Conservation (phyloP, 164 flowering plant genomes). For the Magnolia officinalis region DNA sequence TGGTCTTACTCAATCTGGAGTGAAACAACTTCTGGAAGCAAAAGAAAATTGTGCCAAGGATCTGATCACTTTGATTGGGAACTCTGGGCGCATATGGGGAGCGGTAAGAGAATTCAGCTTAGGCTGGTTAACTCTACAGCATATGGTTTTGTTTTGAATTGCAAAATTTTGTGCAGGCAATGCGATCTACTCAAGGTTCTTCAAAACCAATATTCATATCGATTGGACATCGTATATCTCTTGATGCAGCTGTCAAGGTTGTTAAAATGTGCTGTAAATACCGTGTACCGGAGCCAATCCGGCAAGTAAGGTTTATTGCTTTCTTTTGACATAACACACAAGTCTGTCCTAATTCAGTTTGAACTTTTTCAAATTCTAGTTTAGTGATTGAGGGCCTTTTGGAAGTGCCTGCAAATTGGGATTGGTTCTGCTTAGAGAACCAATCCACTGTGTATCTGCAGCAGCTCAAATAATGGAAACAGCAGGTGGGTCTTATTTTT, state of each 20-base stretch:
- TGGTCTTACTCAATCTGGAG: slow-evolving; percentile 61
- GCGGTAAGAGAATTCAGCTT: slow-evolving; percentile 44
- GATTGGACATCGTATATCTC: slow-evolving; percentile 72
- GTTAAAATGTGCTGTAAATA: slow-evolving; percentile 58
- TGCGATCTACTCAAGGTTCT: slow-evolving; percentile 45
- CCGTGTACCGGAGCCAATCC: slow-evolving; percentile 78
- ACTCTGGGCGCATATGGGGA: slow-evolving; percentile 63
- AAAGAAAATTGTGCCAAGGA: slow-evolving; percentile 33
- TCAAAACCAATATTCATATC: slow-evolving; percentile 71
- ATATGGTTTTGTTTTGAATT: neutral
- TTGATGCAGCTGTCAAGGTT: slow-evolving; percentile 51
- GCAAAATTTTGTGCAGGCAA: slow-evolving; percentile 40
- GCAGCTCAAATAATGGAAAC: neutral
- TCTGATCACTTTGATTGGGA: slow-evolving; percentile 46
- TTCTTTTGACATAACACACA: neutral
- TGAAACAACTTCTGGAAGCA: slow-evolving; percentile 48
- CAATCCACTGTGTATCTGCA: neutral
- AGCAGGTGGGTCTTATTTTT: no score
- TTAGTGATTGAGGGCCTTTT: neutral
- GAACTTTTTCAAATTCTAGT: no score
- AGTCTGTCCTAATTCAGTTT: neutral
- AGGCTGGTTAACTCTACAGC: neutral
- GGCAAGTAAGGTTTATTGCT: slow-evolving; percentile 45
- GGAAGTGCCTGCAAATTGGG: neutral
- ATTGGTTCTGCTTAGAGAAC: neutral